phyloP scores from a whole-genome alignment of 768 basidiomycete genomes.

The Mycena galopus region DNA sequence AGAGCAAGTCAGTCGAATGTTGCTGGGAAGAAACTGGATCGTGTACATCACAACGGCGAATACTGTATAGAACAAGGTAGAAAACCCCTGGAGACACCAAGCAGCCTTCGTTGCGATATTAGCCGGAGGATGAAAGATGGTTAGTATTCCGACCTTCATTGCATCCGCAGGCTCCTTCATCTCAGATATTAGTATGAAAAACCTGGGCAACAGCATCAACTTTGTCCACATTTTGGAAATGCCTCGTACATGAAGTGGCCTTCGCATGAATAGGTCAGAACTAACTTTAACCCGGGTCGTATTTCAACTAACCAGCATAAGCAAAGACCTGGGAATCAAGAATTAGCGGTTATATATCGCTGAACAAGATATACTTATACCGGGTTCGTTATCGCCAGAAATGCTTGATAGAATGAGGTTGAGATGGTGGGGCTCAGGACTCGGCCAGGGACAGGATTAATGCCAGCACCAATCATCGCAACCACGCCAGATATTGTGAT shows the following conservation, averaged over 20 bases:
- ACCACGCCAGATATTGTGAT: conserved; percentile 62
- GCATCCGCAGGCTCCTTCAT: conserved; percentile 65
- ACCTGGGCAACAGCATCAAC: conserved; percentile 49
- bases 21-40: background rate
- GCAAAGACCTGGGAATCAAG: conserved; percentile 55
- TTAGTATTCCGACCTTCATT: conserved; percentile 59
- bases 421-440: conserved; percentile 52
- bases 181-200: conserved; percentile 71
- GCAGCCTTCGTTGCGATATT: conserved; percentile 53
- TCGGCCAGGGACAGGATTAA: conserved; percentile 58
- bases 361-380: conserved; percentile 42
- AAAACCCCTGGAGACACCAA: conserved; percentile 66
- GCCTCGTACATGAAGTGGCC: conserved; percentile 66
- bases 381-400: conserved; percentile 66
- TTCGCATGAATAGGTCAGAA: conserved; percentile 30
- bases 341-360: background rate
- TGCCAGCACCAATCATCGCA: conserved; percentile 65
- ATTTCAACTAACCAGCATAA: conserved; percentile 56
- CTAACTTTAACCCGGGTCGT: background rate
- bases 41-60: conserved; percentile 55
- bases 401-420: conserved; percentile 61
- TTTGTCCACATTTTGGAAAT: background rate
- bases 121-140: background rate
- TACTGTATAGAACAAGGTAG: conserved; percentile 64
- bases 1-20: conserved; percentile 3